These are phyloP conservation scores for Cercospora sp. DNA, from an alignment of 2,329 filamentous ascomycete species.

Conservation along the genomic window DNA sequence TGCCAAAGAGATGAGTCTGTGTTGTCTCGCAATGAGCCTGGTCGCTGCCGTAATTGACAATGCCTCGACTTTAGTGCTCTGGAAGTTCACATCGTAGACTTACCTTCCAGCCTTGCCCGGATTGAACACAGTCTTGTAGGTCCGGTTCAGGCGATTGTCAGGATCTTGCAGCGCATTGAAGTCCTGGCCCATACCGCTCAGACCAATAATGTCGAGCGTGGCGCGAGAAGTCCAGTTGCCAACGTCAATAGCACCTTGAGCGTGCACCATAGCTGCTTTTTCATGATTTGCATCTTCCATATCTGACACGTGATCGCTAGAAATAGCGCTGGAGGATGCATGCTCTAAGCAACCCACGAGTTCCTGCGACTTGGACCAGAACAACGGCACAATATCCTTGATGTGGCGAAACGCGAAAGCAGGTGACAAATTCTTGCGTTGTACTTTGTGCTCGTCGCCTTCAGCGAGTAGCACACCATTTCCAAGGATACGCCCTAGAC, in stretches of 20 bases:
- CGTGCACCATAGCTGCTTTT: conserved; percentile 28
- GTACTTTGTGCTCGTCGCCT: conserved; percentile 82
- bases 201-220: conserved; percentile 60
- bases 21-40: neutral
- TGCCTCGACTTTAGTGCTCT: neutral
- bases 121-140: conserved; percentile 55
- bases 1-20: conserved; percentile 26
- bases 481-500: conserved; percentile 66
- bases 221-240: conserved; percentile 52
- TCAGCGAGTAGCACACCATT: conserved; percentile 76
- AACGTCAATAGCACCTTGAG: conserved; percentile 46
- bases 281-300: conserved; percentile 30
- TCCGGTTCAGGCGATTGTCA: conserved; percentile 54
- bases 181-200: conserved; percentile 59
- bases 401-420: conserved; percentile 54
- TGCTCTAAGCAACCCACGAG: conserved; percentile 39
- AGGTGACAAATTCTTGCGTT: conserved; percentile 51
- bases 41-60: neutral
- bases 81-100: neutral
- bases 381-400: conserved; percentile 51
- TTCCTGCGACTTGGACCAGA: conserved; percentile 53
- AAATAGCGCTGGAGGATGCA: conserved; percentile 36
- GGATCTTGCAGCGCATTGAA: conserved; percentile 56
- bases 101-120: conserved; percentile 47
- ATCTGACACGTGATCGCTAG: conserved; percentile 20